Percentiles rank a stretch among this genome's conserved stretches.
Evolutionary conservation across 2,329 filamentous ascomycete species (phyloP).

Genomic region (Nigrospora sphaerica): DNA sequence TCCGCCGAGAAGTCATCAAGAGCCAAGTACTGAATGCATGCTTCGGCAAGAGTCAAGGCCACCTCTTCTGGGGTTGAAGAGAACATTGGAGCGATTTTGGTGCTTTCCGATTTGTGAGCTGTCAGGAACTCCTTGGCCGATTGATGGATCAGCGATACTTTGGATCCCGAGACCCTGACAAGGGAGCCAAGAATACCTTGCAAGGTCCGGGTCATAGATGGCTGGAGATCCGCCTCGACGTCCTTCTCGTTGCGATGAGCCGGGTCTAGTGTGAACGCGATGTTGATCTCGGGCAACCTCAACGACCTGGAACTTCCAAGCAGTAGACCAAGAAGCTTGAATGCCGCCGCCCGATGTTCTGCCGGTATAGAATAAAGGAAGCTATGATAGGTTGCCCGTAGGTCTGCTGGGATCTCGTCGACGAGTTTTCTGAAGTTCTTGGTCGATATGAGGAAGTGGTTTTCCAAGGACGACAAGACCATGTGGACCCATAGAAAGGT

Average conservation of each 20-base stretch:
- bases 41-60: slow-evolving; percentile 9
- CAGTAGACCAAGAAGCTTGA: slow-evolving; percentile 22
- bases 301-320: slow-evolving; percentile 25
- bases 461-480: slow-evolving; percentile 25
- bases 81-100: neutral
- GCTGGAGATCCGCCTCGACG: slow-evolving; percentile 16
- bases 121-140: slow-evolving; percentile 27
- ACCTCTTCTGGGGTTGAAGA: slow-evolving; percentile 6
- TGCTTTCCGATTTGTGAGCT: neutral
- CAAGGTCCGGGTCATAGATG: slow-evolving; percentile 20
- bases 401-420: slow-evolving; percentile 18
- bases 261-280: slow-evolving; percentile 19
- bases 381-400: slow-evolving; percentile 20
- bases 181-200: slow-evolving; percentile 23
- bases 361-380: slow-evolving; percentile 20
- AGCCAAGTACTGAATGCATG: slow-evolving; percentile 19
- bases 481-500: slow-evolving; percentile 31
- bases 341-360: slow-evolving; percentile 15
- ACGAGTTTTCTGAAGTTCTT: slow-evolving; percentile 21
- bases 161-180: slow-evolving; percentile 20
- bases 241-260: slow-evolving; percentile 14
- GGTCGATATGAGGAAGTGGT: slow-evolving; percentile 12
- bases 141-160: slow-evolving; percentile 27
- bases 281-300: slow-evolving; percentile 24
- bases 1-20: slow-evolving; percentile 25